phyloP scores from a whole-genome alignment of 768 basidiomycete genomes.

The Stropharia rugosoannulata region DNA sequence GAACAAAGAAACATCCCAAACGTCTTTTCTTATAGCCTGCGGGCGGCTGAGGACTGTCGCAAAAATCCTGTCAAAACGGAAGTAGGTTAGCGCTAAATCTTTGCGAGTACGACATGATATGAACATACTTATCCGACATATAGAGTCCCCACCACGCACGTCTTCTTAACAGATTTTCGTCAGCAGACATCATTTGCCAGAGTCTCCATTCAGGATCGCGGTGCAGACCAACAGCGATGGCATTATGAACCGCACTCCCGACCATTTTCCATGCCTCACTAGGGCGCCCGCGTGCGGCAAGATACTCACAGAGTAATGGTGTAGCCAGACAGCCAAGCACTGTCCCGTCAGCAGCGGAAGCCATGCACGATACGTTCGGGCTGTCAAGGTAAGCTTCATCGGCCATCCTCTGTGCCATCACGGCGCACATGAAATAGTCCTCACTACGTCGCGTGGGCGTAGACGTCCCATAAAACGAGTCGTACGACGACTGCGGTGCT shows the following conservation, averaged over 20 bases:
- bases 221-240: constrained; percentile 42
- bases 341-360: constrained; percentile 45
- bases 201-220: constrained; percentile 39
- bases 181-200: constrained; percentile 44
- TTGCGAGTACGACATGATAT: not conserved
- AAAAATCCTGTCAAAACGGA: constrained; percentile 9
- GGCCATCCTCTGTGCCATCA: constrained; percentile 43
- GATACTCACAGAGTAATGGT: constrained; percentile 42
- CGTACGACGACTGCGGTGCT: constrained; percentile 28
- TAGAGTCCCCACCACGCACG: constrained; percentile 44
- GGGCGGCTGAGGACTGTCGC: constrained; percentile 47
- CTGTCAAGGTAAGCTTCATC: constrained; percentile 42
- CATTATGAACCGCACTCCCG: constrained; percentile 38
- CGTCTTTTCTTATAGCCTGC: constrained; percentile 35
- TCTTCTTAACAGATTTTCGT: constrained; percentile 39
- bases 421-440: constrained; percentile 40
- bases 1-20: constrained; percentile 36
- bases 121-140: constrained; percentile 40
- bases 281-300: constrained; percentile 44
- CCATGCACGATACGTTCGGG: constrained; percentile 31
- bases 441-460: constrained; percentile 15
- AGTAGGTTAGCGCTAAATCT: not conserved
- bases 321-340: constrained; percentile 46
- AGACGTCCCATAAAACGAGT: constrained; percentile 11
- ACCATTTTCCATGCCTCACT: constrained; percentile 51